Conservation (phyloP, 139 green algal species). For the Coelastrella sp. region DNA sequence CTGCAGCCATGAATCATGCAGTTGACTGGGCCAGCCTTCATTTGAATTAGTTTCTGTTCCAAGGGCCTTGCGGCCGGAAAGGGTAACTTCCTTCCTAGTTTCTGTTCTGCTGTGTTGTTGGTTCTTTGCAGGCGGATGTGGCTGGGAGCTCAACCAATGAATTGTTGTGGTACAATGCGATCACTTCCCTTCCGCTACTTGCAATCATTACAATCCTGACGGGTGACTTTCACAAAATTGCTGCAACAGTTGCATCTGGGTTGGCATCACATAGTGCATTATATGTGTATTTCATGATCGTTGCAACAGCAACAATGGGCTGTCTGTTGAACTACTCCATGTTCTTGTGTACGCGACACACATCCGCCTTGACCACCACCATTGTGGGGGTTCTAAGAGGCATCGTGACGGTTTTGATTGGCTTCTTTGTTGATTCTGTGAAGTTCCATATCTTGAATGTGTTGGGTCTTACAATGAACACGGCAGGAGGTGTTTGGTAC, state of each 20-base stretch:
- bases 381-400: conserved; percentile 83
- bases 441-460: conserved; percentile 61
- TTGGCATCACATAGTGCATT: conserved; percentile 6
- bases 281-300: conserved; percentile 50
- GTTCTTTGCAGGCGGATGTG: conserved; percentile 11
- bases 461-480: conserved; percentile 70
- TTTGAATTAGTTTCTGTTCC: neutral
- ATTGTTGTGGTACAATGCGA: conserved; percentile 81
- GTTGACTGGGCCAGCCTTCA: too few species aligned
- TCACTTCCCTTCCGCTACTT: conserved; percentile 74
- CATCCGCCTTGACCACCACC: conserved; percentile 83
- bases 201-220: conserved; percentile 53
- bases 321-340: conserved; percentile 64
- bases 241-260: neutral
- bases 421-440: conserved; percentile 48
- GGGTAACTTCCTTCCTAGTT: neutral
- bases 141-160: conserved; percentile 56
- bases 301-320: conserved; percentile 37
- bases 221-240: conserved; percentile 51
- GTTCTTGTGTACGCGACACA: conserved; percentile 82
- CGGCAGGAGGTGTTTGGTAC: conserved; percentile 55
- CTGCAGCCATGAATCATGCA: too few species aligned
- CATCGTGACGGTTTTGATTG: conserved; percentile 64
- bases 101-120: neutral
- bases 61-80: too few species aligned